Base-by-base conservation (phyloP, 1,284 basidiomycete species). In the Marasmius oreades region DNA sequence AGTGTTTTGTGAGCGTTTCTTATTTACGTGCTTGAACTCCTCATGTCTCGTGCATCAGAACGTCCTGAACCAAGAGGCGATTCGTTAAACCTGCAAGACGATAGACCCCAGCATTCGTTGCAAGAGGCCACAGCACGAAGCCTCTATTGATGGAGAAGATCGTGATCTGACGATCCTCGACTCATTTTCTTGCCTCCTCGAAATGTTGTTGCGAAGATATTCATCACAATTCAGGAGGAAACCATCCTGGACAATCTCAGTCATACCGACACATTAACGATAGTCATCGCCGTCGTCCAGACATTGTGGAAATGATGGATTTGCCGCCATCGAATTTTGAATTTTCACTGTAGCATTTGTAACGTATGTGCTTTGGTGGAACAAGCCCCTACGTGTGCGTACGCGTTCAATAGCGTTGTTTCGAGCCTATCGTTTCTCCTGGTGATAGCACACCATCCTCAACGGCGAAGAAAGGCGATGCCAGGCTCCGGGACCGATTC, bases 161-260 rank as follows among this genome's bases (percentile, higher is more conserved):
- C 8, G 6, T 28, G 10, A 28, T 10, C 33, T 22, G 5, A 8
- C 37, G 5, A n/a, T 23, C 18, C 20, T 37, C 6, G 28, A 24
- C 28, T 34, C 26, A 22, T 23, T 18, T 16, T 36, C 34, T 24
- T 52, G 36, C 18, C 36, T 52, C 20, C 36, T 52, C 11, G 51
- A 52, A 16, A n/a, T 36, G n/a, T 37, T 52, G 34, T 52, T 1
- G 22, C 11, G 10, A n/a, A 48, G 12, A 23, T 16, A n/a, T 8
- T 37, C 20, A 52, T 52, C 42, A 11, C 14, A 11, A 52, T 59
- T 5, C 52, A 46, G 6, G 54, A 53, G 31, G 51, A 58, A 24
- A 61, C 63, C 24, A 62, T 64, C 51, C n/a, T 48, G 28, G 61
- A 62, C 47, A 56, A 54, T 26, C 28, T 31, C 28, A 61, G 61